Base-by-base conservation (phyloP, 129 eudicot species). In the Helichrysum umbraculigerum region DNA sequence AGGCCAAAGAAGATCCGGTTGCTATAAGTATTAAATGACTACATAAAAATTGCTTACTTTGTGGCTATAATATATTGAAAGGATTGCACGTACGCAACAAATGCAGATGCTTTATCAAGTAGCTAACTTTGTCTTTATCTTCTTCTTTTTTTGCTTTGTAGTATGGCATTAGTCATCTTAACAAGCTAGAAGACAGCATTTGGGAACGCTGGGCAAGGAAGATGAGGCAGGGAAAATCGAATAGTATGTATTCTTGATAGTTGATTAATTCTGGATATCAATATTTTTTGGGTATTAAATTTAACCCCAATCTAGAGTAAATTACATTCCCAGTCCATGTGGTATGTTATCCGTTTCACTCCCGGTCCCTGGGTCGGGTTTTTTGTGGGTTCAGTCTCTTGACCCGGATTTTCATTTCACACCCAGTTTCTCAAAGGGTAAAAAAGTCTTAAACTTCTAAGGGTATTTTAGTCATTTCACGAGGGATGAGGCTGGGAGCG, bases 181-280 rank as follows among this genome's bases (percentile, higher is more conserved):
- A 79, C 81, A 91, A 83, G 79, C 76, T 95, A 89, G 99, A 95
- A 86, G 99, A 91, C 76, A 95, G 96, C 89, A 95, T 95, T 81
- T 91, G 88, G 91, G 96, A 89, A 78, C 90, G 89, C 57, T 95
- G 99, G 99, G 79, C 80, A 34, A 89, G 76, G 81, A 92, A 84
- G 77, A 83, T 50, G 77, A 82, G 77, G 42, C 85, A 79, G 44
- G 88, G 84, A 60, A 84, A 71, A 47, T 73, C 83, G n/a, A 83
- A 59, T 76, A 83, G 97, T 91, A 86, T 16, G 93, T 84, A 66
- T 82, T 68, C 67, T 73, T 39, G 15, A 61, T 2, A 33, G 21
- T 35, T 41, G 15, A 39, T 14, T 70, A 4, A 21, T 70, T 57
- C 16, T 68, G 34, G 34, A 39, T 68, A 8, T 77, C 62, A 68